phyloP scores from a whole-genome alignment of 805 yeast genomes.

The Nakazawaea sp. region DNA sequence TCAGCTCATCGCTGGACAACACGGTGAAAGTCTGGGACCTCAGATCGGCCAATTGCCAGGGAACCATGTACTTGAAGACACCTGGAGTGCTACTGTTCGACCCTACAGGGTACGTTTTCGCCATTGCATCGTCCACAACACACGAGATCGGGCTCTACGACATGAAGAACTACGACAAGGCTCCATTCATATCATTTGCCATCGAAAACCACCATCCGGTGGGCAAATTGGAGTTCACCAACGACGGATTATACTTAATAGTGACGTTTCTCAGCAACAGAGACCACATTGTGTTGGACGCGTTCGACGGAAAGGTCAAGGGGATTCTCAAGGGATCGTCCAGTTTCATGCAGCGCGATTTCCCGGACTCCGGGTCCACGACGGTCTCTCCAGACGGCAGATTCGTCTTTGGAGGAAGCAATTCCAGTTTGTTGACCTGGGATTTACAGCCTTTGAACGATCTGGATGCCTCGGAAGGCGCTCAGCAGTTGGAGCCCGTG shows the following conservation, averaged over 20 bases:
- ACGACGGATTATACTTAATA: slow-evolving; percentile 61
- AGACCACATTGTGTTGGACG: slow-evolving; percentile 58
- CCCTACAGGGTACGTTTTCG: slow-evolving; percentile 80
- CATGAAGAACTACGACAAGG: slow-evolving; percentile 46
- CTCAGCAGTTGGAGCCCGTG: slow-evolving; percentile 14
- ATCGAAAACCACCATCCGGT: slow-evolving; percentile 29
- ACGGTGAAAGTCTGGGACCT: slow-evolving; percentile 88
- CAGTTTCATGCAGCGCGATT: slow-evolving; percentile 32
- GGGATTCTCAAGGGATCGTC: slow-evolving; percentile 41
- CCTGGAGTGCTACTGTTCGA: slow-evolving; percentile 66
- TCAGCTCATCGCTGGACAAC: slow-evolving; percentile 68
- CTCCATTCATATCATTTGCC: slow-evolving; percentile 43
- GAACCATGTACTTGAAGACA: slow-evolving; percentile 47
- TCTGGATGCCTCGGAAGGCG: background rate
- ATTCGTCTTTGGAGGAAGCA: slow-evolving; percentile 53
- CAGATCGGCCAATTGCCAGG: slow-evolving; percentile 58
- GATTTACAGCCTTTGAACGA: slow-evolving; percentile 22
- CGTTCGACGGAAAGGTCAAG: slow-evolving; percentile 52
- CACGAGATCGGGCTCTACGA: slow-evolving; percentile 55
- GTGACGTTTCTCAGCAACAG: slow-evolving; percentile 48
- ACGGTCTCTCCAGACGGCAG: slow-evolving; percentile 65
- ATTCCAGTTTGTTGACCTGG: slow-evolving; percentile 48
- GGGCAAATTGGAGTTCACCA: slow-evolving; percentile 69
- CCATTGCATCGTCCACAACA: slow-evolving; percentile 43
- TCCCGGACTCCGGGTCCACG: slow-evolving; percentile 47